A percentile compares a stretch with the other conserved stretches of the same genome.
Evolutionary conservation across 73 alveolate species (phyloP).

Genomic region (Paramecium sexaurelia): DNA sequence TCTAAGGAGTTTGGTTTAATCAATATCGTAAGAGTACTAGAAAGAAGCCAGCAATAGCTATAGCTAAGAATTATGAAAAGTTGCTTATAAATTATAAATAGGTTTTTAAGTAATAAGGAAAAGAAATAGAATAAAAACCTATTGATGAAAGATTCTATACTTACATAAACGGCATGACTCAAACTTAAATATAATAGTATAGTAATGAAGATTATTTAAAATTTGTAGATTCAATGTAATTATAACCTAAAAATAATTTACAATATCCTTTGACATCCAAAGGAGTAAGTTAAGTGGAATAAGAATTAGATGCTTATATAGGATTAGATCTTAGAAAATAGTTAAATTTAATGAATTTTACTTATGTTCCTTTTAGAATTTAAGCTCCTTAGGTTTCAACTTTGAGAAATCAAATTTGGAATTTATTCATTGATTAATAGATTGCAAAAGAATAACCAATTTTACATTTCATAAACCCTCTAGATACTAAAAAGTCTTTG

Average conservation of each 20-base stretch:
- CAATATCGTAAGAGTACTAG: not conserved
- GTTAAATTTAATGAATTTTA: not conserved
- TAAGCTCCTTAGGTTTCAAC: not conserved
- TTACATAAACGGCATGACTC: not conserved
- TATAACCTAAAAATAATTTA: not conserved
- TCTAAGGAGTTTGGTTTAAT: slow-evolving; percentile 18
- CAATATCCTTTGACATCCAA: not conserved
- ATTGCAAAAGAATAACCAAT: not conserved
- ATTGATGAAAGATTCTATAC: not conserved
- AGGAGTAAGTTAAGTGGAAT: not conserved
- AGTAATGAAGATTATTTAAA: not conserved
- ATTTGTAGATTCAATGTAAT: not conserved
- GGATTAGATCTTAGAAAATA: not conserved
- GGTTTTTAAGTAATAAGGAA: not conserved
- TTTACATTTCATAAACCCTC: not conserved
- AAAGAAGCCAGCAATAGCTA: not conserved
- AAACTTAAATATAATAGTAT: not conserved
- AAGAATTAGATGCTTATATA: not conserved
- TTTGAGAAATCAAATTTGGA: not conserved
- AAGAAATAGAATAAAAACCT: not conserved
- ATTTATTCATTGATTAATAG: not conserved
- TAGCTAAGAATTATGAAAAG: not conserved
- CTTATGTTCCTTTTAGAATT: not conserved
- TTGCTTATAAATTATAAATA: not conserved
- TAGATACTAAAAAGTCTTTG: not conserved